Percentiles rank a stretch among this genome's conserved stretches.
Evolutionary conservation across 441 rosid species (phyloP).

Genomic region (Dalechampia spathulata): DNA sequence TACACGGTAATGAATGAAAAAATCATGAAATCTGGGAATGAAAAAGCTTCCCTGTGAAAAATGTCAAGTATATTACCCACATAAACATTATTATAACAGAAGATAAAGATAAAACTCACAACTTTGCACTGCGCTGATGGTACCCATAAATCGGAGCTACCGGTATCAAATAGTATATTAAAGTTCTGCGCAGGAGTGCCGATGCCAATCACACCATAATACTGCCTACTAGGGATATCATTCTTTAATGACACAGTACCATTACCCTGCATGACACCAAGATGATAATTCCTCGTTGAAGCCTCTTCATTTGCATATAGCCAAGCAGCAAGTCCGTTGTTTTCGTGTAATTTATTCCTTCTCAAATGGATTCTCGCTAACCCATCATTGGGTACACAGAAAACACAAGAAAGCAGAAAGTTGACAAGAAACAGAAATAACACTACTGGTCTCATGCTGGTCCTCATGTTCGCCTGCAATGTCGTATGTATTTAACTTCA

Average conservation of each 20-base stretch:
- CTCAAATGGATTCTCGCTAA: slow-evolving; percentile 55
- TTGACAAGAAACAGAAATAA: slow-evolving; percentile 31
- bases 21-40: background rate
- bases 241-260: slow-evolving; percentile 61
- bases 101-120: slow-evolving; percentile 37
- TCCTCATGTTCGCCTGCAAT: too few species aligned
- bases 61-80: background rate
- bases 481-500: too few species aligned
- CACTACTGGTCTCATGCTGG: background rate
- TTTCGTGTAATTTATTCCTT: slow-evolving; percentile 45
- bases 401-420: slow-evolving; percentile 31
- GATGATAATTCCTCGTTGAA: slow-evolving; percentile 30
- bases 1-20: too few species aligned
- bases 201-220: slow-evolving; percentile 66
- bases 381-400: slow-evolving; percentile 32
- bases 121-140: slow-evolving; percentile 65
- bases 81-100: background rate
- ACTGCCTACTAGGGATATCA: slow-evolving; percentile 77
- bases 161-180: slow-evolving; percentile 77
- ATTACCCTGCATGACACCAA: slow-evolving; percentile 40
- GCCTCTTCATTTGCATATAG: slow-evolving; percentile 27
- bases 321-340: slow-evolving; percentile 34
- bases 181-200: slow-evolving; percentile 79
- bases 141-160: slow-evolving; percentile 84
- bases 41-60: background rate